Conservation (phyloP, 2,329 filamentous ascomycete genomes). For the Beauveria scarabaeidicola region DNA sequence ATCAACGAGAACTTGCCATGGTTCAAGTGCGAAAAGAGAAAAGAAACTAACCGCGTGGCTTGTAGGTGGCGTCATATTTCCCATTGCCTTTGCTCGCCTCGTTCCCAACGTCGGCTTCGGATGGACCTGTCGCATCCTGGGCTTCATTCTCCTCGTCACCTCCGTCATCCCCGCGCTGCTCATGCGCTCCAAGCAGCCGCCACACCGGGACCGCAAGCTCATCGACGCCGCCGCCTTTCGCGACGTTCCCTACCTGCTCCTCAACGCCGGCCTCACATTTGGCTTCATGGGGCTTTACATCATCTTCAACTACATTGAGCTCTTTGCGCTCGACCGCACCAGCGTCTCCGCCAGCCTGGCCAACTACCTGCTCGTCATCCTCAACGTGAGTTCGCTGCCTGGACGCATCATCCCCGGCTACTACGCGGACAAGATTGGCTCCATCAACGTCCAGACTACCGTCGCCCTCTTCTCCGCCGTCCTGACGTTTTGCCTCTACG, state of each 20-base stretch:
- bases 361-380: conserved; percentile 40
- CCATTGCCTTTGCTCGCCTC: conserved; percentile 31
- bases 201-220: conserved; percentile 13
- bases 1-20: no score
- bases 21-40: not conserved
- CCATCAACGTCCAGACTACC: conserved; percentile 29
- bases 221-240: conserved; percentile 27
- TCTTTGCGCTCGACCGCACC: conserved; percentile 35
- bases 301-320: conserved; percentile 39
- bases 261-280: conserved; percentile 29
- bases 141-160: conserved; percentile 33
- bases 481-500: conserved; percentile 32
- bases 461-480: conserved; percentile 26
- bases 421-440: conserved; percentile 33
- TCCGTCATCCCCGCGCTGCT: conserved; percentile 26
- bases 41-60: not conserved
- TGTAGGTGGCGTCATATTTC: conserved; percentile 17
- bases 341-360: conserved; percentile 27
- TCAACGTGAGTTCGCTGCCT: conserved; percentile 41
- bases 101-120: conserved; percentile 45
- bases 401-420: conserved; percentile 40
- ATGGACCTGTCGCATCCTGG: conserved; percentile 40
- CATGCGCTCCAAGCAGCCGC: conserved; percentile 20
- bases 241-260: conserved; percentile 31
- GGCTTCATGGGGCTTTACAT: conserved; percentile 39